Evolutionary conservation across 139 green algal species (phyloP).

Genomic region (Pleodorina starrii): DNA sequence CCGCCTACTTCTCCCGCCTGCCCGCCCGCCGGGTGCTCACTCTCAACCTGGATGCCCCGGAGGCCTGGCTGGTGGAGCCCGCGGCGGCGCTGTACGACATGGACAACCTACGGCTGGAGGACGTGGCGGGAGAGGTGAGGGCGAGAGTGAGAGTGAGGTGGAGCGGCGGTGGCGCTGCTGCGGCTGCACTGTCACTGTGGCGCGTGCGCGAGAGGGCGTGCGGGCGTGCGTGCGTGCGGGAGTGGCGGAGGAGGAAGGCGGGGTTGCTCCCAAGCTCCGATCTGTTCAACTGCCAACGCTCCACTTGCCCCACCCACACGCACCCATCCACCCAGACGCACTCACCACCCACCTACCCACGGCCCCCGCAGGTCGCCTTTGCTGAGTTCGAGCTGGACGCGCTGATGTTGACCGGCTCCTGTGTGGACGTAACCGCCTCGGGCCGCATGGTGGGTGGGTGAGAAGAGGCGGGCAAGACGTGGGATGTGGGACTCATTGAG

Average conservation of each 20-base stretch:
- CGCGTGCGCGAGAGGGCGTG: no score
- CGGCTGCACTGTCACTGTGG: no score
- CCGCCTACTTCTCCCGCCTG: conserved; percentile 74
- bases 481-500: no score
- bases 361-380: conserved; percentile 55
- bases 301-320: no score
- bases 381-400: conserved; percentile 93
- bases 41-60: conserved; percentile 93
- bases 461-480: no score
- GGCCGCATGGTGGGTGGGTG: conserved; percentile 18
- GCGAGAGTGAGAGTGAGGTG: background rate
- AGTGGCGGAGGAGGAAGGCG: no score
- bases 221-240: no score
- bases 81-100: conserved; percentile 81
- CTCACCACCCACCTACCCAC: background rate
- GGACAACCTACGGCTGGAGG: conserved; percentile 93
- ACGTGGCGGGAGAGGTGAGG: conserved; percentile 66
- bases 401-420: conserved; percentile 94
- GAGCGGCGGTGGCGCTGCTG: no score
- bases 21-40: conserved; percentile 86
- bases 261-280: no score
- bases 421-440: conserved; percentile 67
- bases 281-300: no score
- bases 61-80: conserved; percentile 94
- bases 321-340: no score